These are phyloP conservation scores for Calonectria henricotiae DNA, from an alignment of 2,329 filamentous ascomycete species.

Conservation along the genomic window DNA sequence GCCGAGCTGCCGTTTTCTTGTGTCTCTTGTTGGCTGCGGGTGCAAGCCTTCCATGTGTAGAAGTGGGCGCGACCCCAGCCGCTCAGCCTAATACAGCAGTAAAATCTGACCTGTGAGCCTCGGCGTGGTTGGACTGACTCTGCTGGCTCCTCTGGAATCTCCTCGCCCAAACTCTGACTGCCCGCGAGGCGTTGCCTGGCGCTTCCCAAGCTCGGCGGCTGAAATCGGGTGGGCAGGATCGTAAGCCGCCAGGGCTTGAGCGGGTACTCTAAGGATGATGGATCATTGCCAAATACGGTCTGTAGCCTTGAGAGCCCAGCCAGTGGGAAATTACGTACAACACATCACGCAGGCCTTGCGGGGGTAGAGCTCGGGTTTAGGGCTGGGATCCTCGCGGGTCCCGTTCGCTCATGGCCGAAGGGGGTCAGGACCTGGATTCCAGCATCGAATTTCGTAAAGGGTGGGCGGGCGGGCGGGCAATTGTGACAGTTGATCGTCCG, in stretches of 20 bases:
- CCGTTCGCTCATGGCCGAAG: constrained; percentile 22
- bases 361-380: constrained; percentile 32
- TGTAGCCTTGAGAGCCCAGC: constrained; percentile 32
- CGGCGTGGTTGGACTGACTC: constrained; percentile 38
- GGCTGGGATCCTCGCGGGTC: constrained; percentile 37
- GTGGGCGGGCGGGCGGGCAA: constrained; percentile 37
- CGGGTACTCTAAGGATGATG: constrained; percentile 41
- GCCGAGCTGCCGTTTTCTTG: constrained; percentile 25
- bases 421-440: constrained; percentile 30
- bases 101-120: constrained; percentile 47
- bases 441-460: constrained; percentile 34
- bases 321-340: constrained; percentile 41
- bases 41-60: constrained; percentile 37
- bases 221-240: constrained; percentile 48
- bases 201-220: constrained; percentile 46
- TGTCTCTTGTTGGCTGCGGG: constrained; percentile 30
- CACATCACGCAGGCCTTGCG: constrained; percentile 35
- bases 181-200: constrained; percentile 41
- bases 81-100: constrained; percentile 38
- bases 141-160: constrained; percentile 33
- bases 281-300: constrained; percentile 33
- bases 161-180: constrained; percentile 32
- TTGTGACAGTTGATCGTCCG: constrained; percentile 19
- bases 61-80: constrained; percentile 44
- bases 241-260: constrained; percentile 50